phyloP scores from a whole-genome alignment of 192 early-diverging fungal genomes.

The Podila minutissima region DNA sequence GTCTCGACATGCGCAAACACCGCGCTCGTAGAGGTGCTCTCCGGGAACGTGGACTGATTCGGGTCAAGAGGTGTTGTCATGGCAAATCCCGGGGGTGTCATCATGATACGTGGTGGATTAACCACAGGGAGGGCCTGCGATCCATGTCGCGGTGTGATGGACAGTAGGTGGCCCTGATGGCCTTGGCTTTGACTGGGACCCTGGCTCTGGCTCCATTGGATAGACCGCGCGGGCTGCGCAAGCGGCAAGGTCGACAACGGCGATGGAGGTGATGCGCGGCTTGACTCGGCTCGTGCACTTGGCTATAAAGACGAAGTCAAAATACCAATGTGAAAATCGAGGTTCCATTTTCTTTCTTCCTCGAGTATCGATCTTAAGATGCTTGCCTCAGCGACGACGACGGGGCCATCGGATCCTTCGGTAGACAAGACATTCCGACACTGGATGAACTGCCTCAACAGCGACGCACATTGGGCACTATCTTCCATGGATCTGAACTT shows the following conservation, averaged over 20 bases:
- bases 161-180: neutral
- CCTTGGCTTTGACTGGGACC: neutral
- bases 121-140: neutral
- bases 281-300: neutral
- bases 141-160: neutral
- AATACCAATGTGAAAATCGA: neutral
- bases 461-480: slow-evolving; percentile 17
- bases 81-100: neutral
- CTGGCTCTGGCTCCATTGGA: neutral
- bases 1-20: too few species aligned
- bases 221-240: neutral
- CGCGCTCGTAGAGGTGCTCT: too few species aligned
- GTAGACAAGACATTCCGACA: slow-evolving; percentile 7
- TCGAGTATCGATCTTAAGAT: too few species aligned
- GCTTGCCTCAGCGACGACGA: neutral
- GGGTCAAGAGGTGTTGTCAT: too few species aligned
- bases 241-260: neutral
- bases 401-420: neutral
- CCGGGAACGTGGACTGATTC: too few species aligned
- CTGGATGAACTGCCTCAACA: slow-evolving; percentile 7
- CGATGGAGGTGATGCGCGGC: neutral
- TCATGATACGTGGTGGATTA: neutral
- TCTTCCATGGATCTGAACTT: slow-evolving; percentile 12
- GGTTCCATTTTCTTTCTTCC: neutral
- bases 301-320: neutral